Evolutionary conservation across 768 basidiomycete genomes (phyloP).

Genomic region (Russula foetens): DNA sequence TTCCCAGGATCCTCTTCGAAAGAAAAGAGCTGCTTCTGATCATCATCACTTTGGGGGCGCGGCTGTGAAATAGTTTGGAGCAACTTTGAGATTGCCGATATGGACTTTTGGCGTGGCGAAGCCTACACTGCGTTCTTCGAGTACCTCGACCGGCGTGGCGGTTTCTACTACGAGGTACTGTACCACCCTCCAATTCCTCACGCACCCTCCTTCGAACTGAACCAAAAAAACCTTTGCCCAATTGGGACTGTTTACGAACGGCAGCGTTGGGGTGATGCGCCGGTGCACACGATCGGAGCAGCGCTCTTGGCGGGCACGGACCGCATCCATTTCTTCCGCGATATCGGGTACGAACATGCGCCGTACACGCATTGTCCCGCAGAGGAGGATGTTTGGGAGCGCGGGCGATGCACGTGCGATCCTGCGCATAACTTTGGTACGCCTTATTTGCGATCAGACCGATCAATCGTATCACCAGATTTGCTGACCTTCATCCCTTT

Average conservation of each 20-base stretch:
- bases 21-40: not conserved
- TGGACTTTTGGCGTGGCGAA: conserved; percentile 79
- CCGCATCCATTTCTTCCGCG: conserved; percentile 74
- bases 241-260: too few relatives aligned
- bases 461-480: not conserved
- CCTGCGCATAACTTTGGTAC: conserved; percentile 48
- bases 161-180: conserved; percentile 78
- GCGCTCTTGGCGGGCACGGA: conserved; percentile 66
- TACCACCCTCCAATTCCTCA: conserved; percentile 16
- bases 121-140: conserved; percentile 81
- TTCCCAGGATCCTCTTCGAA: not conserved
- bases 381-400: conserved; percentile 30
- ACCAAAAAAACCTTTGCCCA: not conserved
- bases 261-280: conserved; percentile 80
- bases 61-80: conserved; percentile 69
- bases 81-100: conserved; percentile 85
- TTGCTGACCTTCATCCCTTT: not conserved
- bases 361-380: conserved; percentile 54
- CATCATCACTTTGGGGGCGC: not conserved
- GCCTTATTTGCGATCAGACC: conserved; percentile 9
- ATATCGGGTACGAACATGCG: conserved; percentile 80
- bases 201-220: conserved; percentile 25
- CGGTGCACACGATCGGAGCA: conserved; percentile 78
- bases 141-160: conserved; percentile 68
- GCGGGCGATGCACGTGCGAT: conserved; percentile 43